These are phyloP conservation scores for Macrophomina phaseolina DNA, from an alignment of 2,329 filamentous ascomycete genomes.

Conservation along the genomic window DNA sequence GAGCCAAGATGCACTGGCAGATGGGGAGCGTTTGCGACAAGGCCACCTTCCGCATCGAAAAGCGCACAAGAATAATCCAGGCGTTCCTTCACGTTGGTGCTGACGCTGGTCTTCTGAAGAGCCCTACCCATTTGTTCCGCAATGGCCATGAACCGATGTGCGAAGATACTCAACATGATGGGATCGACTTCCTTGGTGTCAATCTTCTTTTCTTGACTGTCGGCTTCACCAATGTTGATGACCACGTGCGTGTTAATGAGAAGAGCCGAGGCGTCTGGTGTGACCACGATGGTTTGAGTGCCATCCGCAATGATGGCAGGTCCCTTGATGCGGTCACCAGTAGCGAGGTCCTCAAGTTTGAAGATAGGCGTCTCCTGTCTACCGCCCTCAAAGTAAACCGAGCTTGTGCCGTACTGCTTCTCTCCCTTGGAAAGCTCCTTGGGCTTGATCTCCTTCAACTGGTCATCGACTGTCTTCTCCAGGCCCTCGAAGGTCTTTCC, in stretches of 20 bases:
- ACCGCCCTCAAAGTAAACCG: constrained; percentile 86
- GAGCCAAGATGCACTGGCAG: constrained; percentile 81
- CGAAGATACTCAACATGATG: constrained; percentile 79
- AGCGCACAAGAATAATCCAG: constrained; percentile 84
- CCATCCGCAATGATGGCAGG: constrained; percentile 87
- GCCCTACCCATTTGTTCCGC: constrained; percentile 84
- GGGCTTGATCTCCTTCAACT: constrained; percentile 72
- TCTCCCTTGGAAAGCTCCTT: constrained; percentile 61
- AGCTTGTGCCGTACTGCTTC: constrained; percentile 69
- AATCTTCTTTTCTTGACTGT: constrained; percentile 55
- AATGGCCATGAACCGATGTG: constrained; percentile 83
- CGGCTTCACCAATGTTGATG: constrained; percentile 74
- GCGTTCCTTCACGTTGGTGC: constrained; percentile 80
- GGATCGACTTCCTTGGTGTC: constrained; percentile 69
- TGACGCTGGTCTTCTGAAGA: constrained; percentile 79
- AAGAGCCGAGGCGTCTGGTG: constrained; percentile 75
- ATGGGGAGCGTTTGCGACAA: constrained; percentile 82
- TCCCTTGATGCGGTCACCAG: constrained; percentile 75
- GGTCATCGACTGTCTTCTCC: constrained; percentile 83
- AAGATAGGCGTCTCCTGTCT: constrained; percentile 80
- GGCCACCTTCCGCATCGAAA: constrained; percentile 75
- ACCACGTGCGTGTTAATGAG: constrained; percentile 87
- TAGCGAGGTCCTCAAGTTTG: constrained; percentile 74
- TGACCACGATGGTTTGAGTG: constrained; percentile 90
- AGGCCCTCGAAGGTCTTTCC: constrained; percentile 83